Conservation (phyloP, 441 rosid species). For the Populus trichocarpa region DNA sequence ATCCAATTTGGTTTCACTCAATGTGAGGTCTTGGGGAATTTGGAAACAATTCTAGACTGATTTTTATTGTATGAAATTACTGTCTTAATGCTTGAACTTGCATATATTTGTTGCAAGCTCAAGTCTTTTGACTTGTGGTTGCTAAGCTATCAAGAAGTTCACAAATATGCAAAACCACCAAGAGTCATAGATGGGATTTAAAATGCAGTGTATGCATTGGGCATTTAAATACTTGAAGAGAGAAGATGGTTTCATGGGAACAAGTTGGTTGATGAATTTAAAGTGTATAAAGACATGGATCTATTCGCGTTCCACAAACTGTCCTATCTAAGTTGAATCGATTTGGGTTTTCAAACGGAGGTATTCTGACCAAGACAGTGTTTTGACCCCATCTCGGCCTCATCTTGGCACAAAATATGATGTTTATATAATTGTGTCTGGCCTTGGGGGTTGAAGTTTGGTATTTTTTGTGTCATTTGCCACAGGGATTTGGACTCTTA, state of each 20-base stretch:
- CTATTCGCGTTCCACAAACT: not conserved
- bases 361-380: not conserved
- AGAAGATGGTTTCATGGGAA: not conserved
- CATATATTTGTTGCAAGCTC: not conserved
- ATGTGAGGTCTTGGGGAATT: no score
- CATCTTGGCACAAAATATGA: not conserved
- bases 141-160: not conserved
- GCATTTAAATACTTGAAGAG: not conserved
- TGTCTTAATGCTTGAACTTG: not conserved
- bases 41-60: not conserved
- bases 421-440: not conserved
- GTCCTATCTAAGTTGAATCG: not conserved
- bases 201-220: not conserved
- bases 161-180: not conserved
- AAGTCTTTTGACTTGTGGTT: not conserved
- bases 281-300: not conserved
- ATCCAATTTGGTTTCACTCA: not conserved
- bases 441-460: not conserved
- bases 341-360: not conserved
- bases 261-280: no score
- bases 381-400: not conserved
- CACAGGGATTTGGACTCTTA: not conserved
- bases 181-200: not conserved
- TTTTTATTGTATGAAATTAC: not conserved
- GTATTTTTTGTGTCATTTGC: not conserved